A percentile compares a stretch with the other conserved stretches of the same genome.
These are phyloP conservation scores for Helminthosporium solani DNA, from an alignment of 2,329 filamentous ascomycete species.

Conservation along the genomic window DNA sequence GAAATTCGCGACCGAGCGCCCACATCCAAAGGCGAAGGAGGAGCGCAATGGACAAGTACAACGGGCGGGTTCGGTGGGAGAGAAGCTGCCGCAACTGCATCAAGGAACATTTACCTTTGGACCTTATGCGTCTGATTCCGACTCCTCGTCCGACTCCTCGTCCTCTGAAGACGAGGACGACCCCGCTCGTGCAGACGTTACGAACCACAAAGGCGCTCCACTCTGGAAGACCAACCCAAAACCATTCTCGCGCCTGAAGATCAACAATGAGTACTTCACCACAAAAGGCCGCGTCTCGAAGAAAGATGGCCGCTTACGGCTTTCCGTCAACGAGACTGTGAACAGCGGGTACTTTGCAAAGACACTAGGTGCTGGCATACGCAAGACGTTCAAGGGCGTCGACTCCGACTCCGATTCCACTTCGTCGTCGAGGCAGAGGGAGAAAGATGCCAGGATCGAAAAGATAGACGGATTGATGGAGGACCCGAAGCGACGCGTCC, in stretches of 20 bases:
- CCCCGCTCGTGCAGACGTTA: background rate
- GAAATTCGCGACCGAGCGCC: slow-evolving; percentile 34
- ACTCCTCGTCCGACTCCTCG: slow-evolving; percentile 14
- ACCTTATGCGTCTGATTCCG: slow-evolving; percentile 28
- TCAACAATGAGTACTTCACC: slow-evolving; percentile 65
- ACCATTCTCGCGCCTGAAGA: slow-evolving; percentile 56
- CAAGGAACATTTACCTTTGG: slow-evolving; percentile 34
- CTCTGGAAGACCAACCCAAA: slow-evolving; percentile 9
- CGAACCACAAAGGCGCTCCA: slow-evolving; percentile 9
- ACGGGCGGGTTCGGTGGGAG: slow-evolving; percentile 12
- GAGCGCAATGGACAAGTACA: slow-evolving; percentile 7
- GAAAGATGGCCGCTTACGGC: slow-evolving; percentile 68
- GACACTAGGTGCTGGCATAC: slow-evolving; percentile 65
- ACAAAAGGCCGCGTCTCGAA: slow-evolving; percentile 66
- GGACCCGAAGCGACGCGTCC: slow-evolving; percentile 43
- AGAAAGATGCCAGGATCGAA: slow-evolving; percentile 22
- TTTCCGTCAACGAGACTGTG: slow-evolving; percentile 69
- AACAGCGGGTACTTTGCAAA: slow-evolving; percentile 73
- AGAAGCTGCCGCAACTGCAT: slow-evolving; percentile 15
- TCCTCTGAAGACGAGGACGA: slow-evolving; percentile 20
- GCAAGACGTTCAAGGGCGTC: slow-evolving; percentile 52
- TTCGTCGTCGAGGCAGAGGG: background rate
- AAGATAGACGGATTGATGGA: slow-evolving; percentile 40
- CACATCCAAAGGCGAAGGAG: slow-evolving; percentile 23
- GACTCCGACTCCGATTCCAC: slow-evolving; percentile 9